A percentile compares a stretch with the other conserved stretches of the same genome.
phyloP scores from a whole-genome alignment of 495 filamentous ascomycete genomes.

The Penicillium turbatum region DNA sequence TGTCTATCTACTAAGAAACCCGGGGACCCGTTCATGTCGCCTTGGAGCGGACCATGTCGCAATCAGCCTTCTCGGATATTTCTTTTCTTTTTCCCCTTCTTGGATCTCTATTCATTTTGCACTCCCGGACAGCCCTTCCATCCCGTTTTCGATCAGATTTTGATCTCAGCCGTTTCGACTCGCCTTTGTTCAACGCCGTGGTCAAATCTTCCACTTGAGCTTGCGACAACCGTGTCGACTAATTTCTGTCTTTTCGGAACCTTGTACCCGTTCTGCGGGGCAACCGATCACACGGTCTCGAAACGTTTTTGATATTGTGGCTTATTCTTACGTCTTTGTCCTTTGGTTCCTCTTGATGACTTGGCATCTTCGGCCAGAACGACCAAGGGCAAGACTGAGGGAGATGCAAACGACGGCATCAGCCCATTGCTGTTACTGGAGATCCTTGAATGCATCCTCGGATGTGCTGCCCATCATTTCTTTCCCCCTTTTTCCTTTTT shows the following conservation, averaged over 20 bases:
- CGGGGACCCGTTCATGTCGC: slow-evolving; percentile 29
- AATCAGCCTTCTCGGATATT: slow-evolving; percentile 40
- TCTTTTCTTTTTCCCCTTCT: slow-evolving; percentile 27
- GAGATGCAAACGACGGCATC: slow-evolving; percentile 37
- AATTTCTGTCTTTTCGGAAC: slow-evolving; percentile 17
- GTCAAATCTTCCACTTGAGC: slow-evolving; percentile 9
- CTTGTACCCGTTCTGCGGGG: slow-evolving; percentile 17
- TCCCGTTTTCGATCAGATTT: slow-evolving; percentile 36
- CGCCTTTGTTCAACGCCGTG: slow-evolving; percentile 17
- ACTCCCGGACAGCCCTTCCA: slow-evolving; percentile 36
- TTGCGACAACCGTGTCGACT: slow-evolving; percentile 13
- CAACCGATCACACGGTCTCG: slow-evolving; percentile 25
- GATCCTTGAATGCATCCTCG: slow-evolving; percentile 22
- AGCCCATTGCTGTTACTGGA: slow-evolving; percentile 23
- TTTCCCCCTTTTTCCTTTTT: slow-evolving; percentile 9
- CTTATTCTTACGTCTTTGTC: slow-evolving; percentile 34
- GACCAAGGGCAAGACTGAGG: slow-evolving; percentile 27
- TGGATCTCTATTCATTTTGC: slow-evolving; percentile 38
- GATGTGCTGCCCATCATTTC: slow-evolving; percentile 18
- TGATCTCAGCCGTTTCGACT: slow-evolving; percentile 38
- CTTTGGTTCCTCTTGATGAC: slow-evolving; percentile 18
- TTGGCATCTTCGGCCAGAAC: slow-evolving; percentile 2
- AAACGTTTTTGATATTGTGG: slow-evolving; percentile 38
- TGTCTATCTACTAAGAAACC: slow-evolving; percentile 26
- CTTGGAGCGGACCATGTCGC: slow-evolving; percentile 34